Conservation (phyloP, 2,329 filamentous ascomycete species). For the Magnaporthiopsis rhizophila region DNA sequence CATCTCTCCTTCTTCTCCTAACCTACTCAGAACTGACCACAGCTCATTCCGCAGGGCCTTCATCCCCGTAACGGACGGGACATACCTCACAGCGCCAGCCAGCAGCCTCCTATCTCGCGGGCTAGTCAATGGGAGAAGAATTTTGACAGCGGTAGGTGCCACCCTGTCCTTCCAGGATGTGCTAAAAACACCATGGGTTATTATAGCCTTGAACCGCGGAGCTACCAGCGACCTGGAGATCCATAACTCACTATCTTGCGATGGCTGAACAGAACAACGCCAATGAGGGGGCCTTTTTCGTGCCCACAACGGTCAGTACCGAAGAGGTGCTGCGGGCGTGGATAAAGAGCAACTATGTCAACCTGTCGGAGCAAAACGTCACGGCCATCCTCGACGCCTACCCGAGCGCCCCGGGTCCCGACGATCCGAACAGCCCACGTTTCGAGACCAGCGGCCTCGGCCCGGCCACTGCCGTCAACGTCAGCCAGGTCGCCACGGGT, state of each 20-base stretch:
- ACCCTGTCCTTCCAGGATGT: not conserved
- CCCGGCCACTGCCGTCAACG: constrained; percentile 37
- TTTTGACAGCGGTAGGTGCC: constrained; percentile 14
- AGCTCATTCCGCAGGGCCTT: constrained; percentile 17
- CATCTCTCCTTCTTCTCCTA: not conserved
- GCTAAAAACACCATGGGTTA: not conserved
- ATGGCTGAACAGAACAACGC: constrained; percentile 28
- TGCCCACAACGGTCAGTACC: constrained; percentile 33
- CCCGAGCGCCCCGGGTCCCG: constrained; percentile 17
- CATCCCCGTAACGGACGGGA: constrained; percentile 26
- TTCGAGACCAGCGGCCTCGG: constrained; percentile 28
- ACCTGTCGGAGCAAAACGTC: constrained; percentile 30
- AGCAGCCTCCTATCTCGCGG: constrained; percentile 20
- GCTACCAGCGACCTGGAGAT: not conserved
- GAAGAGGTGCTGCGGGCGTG: constrained; percentile 29
- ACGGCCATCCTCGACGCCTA: constrained; percentile 16
- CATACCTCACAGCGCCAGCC: constrained; percentile 22
- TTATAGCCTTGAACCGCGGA: not conserved
- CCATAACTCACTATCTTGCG: too few relatives aligned
- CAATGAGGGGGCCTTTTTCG: constrained; percentile 40
- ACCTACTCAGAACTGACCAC: not conserved
- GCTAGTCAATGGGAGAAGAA: constrained; percentile 21
- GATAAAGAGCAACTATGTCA: constrained; percentile 30
- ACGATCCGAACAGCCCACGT: constrained; percentile 6
- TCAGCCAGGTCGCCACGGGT: constrained; percentile 38